phyloP scores from a whole-genome alignment of 2,329 filamentous ascomycete species.

The Acrocalymma vagum region DNA sequence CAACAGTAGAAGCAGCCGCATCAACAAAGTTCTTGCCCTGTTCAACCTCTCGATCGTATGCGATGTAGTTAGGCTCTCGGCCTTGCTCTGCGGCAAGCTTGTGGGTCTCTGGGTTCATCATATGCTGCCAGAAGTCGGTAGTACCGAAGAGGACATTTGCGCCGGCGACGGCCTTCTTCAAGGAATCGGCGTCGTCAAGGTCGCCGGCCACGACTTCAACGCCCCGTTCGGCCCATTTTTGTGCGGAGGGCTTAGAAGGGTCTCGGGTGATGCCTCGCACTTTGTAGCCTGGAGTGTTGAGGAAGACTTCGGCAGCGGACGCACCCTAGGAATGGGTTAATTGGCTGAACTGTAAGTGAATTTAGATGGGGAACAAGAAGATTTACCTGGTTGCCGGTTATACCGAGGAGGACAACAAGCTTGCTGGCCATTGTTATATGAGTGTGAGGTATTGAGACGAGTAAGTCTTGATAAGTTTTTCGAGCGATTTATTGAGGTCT shows the following conservation, averaged over 20 bases:
- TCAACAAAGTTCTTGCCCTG: constrained; percentile 52
- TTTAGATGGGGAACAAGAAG: background rate
- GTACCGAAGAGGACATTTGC: constrained; percentile 46
- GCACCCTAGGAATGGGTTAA: constrained; percentile 20
- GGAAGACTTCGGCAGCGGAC: constrained; percentile 33
- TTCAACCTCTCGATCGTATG: constrained; percentile 43
- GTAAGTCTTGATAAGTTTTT: no score
- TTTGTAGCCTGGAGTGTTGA: constrained; percentile 26
- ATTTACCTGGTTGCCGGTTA: constrained; percentile 27
- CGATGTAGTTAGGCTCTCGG: constrained; percentile 36
- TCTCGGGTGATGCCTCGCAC: constrained; percentile 55
- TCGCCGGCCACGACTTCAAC: constrained; percentile 25
- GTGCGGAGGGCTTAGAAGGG: constrained; percentile 44
- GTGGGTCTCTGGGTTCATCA: constrained; percentile 20
- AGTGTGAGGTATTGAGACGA: no score
- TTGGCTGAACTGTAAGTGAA: background rate
- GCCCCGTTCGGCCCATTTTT: constrained; percentile 31
- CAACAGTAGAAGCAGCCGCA: constrained; percentile 46
- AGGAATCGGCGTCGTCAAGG: constrained; percentile 19
- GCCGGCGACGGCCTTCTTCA: constrained; percentile 23
- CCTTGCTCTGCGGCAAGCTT: constrained; percentile 30
- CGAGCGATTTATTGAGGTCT: no score
- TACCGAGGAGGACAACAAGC: constrained; percentile 23
- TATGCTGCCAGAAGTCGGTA: constrained; percentile 51
- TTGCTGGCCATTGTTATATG: constrained; percentile 26